A percentile compares a stretch with the other conserved stretches of the same genome.
Conservation (phyloP, 164 flowering plant genomes). For the Sedum album region DNA sequence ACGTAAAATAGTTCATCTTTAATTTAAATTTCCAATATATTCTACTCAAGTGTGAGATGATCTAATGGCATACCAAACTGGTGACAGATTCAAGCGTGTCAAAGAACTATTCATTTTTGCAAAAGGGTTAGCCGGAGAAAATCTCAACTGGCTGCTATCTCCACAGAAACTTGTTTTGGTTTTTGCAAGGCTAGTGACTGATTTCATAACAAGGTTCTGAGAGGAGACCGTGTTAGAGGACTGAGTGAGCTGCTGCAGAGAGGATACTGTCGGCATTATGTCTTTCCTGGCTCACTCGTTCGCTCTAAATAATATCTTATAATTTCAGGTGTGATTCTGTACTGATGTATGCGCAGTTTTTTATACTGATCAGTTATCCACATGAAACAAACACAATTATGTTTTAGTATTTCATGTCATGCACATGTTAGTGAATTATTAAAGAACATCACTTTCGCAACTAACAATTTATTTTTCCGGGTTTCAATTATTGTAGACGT, state of each 20-base stretch:
- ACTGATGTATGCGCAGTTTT: no score
- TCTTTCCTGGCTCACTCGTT: no score
- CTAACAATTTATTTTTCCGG: not conserved
- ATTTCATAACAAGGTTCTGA: not conserved
- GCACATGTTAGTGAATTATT: no score
- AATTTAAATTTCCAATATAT: no score
- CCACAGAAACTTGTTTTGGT: no score
- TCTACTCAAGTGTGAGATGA: no score
- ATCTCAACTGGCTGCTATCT: not conserved
- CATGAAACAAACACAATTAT: not conserved
- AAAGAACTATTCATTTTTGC: not conserved
- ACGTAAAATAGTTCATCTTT: no score
- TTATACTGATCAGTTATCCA: not conserved
- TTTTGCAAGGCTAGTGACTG: not conserved
- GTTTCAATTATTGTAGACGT: not conserved
- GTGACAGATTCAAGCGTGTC: not conserved
- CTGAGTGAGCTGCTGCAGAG: constrained; percentile 5
- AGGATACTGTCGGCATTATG: not conserved
- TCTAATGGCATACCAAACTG: no score
- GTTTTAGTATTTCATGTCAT: no score
- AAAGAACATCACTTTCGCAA: not conserved
- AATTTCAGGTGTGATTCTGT: no score
- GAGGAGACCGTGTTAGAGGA: not conserved
- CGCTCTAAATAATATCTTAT: no score
- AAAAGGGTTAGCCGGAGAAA: not conserved